Conservation (phyloP, 1,284 basidiomycete species). For the Fomitopsis schrenkii region DNA sequence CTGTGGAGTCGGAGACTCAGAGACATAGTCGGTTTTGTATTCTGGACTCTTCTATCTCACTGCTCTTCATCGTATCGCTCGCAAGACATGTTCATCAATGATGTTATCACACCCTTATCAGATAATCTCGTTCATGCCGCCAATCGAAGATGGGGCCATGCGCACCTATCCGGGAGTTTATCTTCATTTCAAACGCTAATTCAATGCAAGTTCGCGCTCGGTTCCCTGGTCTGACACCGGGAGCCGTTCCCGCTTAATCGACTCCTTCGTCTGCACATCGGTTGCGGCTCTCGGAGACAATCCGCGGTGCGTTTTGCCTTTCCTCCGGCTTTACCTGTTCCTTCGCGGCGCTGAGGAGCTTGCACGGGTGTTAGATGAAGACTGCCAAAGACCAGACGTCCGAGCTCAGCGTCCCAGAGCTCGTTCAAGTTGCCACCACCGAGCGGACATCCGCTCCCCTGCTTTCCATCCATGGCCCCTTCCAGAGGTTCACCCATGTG, state of each 20-base stretch:
- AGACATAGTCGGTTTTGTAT: too few relatives aligned
- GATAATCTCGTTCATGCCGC: too few relatives aligned
- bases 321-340: neutral
- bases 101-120: neutral
- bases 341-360: neutral
- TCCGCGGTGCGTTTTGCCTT: neutral
- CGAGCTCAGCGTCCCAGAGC: conserved; percentile 9
- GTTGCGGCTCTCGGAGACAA: neutral
- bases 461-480: conserved; percentile 3
- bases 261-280: neutral
- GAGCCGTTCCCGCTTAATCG: neutral
- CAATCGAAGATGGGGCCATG: neutral
- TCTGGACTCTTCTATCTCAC: too few relatives aligned
- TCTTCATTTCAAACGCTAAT: neutral
- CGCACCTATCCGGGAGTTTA: neutral
- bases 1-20: too few relatives aligned
- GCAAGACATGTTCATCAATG: neutral
- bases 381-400: neutral
- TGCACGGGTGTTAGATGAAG: neutral
- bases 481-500: conserved; percentile 17
- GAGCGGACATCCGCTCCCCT: neutral
- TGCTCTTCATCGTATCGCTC: neutral
- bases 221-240: neutral
- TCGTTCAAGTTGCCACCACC: neutral
- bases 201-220: too few relatives aligned